Base-by-base conservation (phyloP, 2,329 filamentous ascomycete species). In the Penicillium sp. region DNA sequence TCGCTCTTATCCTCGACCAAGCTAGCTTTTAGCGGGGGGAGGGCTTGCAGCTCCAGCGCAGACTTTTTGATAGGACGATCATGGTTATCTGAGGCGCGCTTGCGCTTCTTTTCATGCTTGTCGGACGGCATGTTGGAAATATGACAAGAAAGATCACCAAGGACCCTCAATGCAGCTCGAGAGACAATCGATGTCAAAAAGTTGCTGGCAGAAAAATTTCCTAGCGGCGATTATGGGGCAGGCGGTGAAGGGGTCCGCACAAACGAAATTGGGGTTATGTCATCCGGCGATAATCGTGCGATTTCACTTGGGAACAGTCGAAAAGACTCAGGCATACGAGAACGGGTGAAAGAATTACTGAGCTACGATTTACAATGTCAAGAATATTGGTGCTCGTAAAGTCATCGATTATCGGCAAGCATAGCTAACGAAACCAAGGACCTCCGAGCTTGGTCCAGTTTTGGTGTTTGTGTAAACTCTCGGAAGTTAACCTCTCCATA, bases 81-180 rank as follows among this genome's bases (percentile, higher is more conserved):
- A 34, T 68, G 70, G 33, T 69, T 71, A 43, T 76, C 74, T 4
- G 74, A 74, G 44, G 68, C 67, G 51, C 79, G 72, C 69, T 82
- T 82, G 59, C 79, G 72, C 72, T 82, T 82, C 64, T 78, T 80
- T 44, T 79, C 75, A 29, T 63, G 52, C 45, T 69, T 69, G 23
- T 65, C 58, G 13, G 61, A 65, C 18, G 65, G 63, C 72, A 74
- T 74, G 45, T 24, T 64, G 33, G 13, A 47, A 8, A 33, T 7
- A 20, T 21, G 18, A 42, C 27, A 26, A 21, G 9, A 37, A 44
- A 44, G 12, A 42, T 3, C 23, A 40, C 34, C 36, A 51, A 13
- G 15, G 46, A 47, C 39, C 41, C 33, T 49, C 36, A 48, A 37
- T 54, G 27, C 40, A 52, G 49, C 49, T 54, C 36, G 23, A 53